Conservation (phyloP, 805 yeast species). For the Scheffersomyces lignosus region DNA sequence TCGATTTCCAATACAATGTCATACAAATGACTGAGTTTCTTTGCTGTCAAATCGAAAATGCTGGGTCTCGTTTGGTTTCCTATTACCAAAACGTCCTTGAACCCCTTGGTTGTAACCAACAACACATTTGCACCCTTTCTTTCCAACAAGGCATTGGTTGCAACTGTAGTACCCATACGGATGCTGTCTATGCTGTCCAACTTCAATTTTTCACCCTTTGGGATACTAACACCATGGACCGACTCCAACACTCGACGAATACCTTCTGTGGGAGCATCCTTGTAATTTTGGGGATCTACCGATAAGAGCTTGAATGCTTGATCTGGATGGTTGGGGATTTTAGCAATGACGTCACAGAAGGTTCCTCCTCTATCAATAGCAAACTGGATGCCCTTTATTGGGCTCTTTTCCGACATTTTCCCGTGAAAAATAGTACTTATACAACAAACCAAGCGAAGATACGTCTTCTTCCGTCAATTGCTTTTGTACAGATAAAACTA, state of each 20-base stretch:
- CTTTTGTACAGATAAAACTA: too few relatives aligned
- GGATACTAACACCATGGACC: constrained; percentile 53
- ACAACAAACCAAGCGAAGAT: too few relatives aligned
- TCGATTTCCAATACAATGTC: constrained; percentile 79
- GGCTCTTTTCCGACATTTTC: too few relatives aligned
- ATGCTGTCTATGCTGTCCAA: constrained; percentile 64
- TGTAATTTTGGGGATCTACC: constrained; percentile 84
- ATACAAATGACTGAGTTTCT: constrained; percentile 70
- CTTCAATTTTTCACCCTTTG: constrained; percentile 57
- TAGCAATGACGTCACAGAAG: constrained; percentile 71
- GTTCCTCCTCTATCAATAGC: constrained; percentile 74
- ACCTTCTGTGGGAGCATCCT: constrained; percentile 92
- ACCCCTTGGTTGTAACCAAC: constrained; percentile 83
- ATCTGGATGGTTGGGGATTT: constrained; percentile 53
- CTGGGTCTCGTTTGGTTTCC: constrained; percentile 93
- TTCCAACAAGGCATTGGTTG: constrained; percentile 91
- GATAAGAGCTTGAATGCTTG: constrained; percentile 76
- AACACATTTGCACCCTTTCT: constrained; percentile 91
- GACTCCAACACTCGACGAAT: constrained; percentile 73
- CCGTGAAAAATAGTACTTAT: too few relatives aligned
- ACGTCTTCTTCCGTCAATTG: too few relatives aligned
- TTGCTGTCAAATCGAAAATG: constrained; percentile 79
- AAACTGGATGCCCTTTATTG: constrained; percentile 23
- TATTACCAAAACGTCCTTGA: constrained; percentile 74
- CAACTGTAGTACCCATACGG: constrained; percentile 93